Conservation (phyloP, 352 stramenopile genomes). For the Heterotrichella gracilis region DNA sequence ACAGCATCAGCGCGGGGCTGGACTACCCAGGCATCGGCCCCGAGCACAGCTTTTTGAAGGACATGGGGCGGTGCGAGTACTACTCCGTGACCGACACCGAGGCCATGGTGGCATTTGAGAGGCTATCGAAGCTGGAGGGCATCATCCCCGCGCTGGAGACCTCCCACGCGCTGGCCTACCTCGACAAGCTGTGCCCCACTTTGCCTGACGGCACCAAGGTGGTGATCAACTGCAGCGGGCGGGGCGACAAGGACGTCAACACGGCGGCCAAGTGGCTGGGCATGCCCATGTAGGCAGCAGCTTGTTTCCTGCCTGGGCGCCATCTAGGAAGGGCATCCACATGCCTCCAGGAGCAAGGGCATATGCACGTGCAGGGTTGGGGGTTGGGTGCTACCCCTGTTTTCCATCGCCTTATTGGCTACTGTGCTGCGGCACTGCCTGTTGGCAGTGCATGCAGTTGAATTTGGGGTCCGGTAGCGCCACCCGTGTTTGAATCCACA, state of each 20-base stretch:
- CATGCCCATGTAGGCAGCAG: no score
- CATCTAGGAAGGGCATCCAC: no score
- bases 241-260: slow-evolving; percentile 94
- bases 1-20: slow-evolving; percentile 69
- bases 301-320: no score
- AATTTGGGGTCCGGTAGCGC: no score
- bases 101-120: slow-evolving; percentile 71
- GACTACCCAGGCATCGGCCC: slow-evolving; percentile 86
- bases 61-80: slow-evolving; percentile 64
- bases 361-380: no score
- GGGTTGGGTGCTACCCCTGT: no score
- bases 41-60: slow-evolving; percentile 81
- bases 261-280: slow-evolving; percentile 72
- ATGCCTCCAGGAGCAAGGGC: no score
- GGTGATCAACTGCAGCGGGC: slow-evolving; percentile 80
- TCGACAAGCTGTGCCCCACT: slow-evolving; percentile 52
- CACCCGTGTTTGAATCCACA: no score
- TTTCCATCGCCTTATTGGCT: no score
- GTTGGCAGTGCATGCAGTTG: no score
- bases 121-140: slow-evolving; percentile 64
- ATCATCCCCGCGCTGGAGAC: slow-evolving; percentile 89
- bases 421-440: no score
- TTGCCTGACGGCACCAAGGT: slow-evolving; percentile 51
- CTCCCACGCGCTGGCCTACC: slow-evolving; percentile 67
- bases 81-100: slow-evolving; percentile 71